A percentile compares a stretch with the other conserved stretches of the same genome.
Evolutionary conservation across 805 yeast genomes (phyloP).

Genomic region (Spathaspora girioi): DNA sequence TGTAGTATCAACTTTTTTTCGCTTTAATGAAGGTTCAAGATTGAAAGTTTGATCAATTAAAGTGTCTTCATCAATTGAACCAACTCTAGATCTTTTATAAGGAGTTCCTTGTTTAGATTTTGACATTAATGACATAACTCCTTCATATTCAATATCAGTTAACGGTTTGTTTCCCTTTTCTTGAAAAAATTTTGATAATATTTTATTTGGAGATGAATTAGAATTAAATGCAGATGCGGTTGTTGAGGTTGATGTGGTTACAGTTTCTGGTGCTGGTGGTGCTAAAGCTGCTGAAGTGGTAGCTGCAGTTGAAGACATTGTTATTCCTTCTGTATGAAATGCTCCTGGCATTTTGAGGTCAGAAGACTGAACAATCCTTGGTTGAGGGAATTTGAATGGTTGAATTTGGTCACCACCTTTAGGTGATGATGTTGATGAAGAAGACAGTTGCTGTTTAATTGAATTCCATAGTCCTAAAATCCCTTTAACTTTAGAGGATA

Average conservation of each 20-base stretch:
- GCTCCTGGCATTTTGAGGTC: not conserved
- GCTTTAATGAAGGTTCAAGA: not conserved
- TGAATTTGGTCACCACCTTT: not conserved
- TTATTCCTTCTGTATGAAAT: not conserved
- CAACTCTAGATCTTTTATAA: conserved; percentile 1
- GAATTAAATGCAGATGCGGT: not conserved
- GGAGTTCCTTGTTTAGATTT: conserved; percentile 9
- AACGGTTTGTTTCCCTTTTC: conserved; percentile 73
- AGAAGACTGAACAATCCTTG: conserved; percentile 1
- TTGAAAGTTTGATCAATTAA: not conserved
- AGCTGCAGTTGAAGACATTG: not conserved
- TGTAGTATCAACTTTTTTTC: conserved; percentile 3
- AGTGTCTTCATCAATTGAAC: not conserved
- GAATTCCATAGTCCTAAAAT: not conserved
- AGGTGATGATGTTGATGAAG: not conserved
- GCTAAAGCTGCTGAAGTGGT: not conserved
- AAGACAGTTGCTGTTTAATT: not conserved
- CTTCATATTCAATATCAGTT: conserved; percentile 72
- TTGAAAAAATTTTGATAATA: conserved; percentile 66
- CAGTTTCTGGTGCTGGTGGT: not conserved
- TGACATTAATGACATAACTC: conserved; percentile 60
- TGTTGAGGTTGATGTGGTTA: not conserved
- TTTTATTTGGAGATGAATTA: conserved; percentile 41
- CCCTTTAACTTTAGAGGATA: conserved; percentile 15
- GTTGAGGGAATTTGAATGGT: conserved; percentile 8